Evolutionary conservation across 352 stramenopile species (phyloP).

Genomic region (Phytopythium boreale): DNA sequence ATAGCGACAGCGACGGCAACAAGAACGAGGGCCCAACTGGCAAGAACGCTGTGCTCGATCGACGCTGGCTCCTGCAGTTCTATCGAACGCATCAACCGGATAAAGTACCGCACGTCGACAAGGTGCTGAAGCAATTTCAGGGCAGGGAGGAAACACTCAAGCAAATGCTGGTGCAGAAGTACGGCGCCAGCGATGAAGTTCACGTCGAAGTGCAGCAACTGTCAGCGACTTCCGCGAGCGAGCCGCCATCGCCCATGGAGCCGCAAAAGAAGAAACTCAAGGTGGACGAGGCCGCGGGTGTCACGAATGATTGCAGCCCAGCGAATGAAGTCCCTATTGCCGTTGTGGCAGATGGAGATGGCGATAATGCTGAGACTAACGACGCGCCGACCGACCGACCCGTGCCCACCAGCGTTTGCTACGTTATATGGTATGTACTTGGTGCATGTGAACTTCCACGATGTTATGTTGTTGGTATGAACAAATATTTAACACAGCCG

Average conservation of each 20-base stretch:
- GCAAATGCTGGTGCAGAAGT: conserved; percentile 57
- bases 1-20: conserved; percentile 14
- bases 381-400: not conserved
- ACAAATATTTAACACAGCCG: conserved; percentile 10
- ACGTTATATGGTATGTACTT: not conserved
- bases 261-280: conserved; percentile 26
- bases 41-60: conserved; percentile 25
- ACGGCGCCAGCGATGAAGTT: conserved; percentile 9
- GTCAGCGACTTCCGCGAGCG: not conserved
- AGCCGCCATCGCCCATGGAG: not conserved
- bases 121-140: conserved; percentile 57
- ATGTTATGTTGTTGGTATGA: conserved; percentile 3
- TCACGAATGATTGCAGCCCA: not conserved
- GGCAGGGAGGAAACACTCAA: conserved; percentile 62
- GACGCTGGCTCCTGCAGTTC: conserved; percentile 50
- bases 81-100: conserved; percentile 51
- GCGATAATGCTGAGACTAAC: conserved; percentile 11
- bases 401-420: not conserved
- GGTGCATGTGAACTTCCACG: too few relatives aligned
- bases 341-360: not conserved
- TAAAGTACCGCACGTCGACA: conserved; percentile 41
- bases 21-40: conserved; percentile 13
- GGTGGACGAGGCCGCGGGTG: not conserved
- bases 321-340: not conserved
- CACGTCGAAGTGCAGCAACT: too few relatives aligned